phyloP scores from a whole-genome alignment of 768 basidiomycete species.

The Russula earlei region DNA sequence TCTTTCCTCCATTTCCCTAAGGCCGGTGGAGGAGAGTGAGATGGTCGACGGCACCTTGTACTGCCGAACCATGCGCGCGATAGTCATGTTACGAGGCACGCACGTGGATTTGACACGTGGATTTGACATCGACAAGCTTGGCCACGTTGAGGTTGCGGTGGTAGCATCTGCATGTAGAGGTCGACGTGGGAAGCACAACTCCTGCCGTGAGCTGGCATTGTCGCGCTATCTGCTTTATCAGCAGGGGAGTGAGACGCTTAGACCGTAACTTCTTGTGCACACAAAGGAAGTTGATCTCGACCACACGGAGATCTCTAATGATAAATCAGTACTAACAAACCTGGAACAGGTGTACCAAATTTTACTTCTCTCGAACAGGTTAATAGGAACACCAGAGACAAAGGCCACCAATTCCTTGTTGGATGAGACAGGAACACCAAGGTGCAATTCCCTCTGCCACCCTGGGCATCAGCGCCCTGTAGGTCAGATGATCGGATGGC shows the following conservation, averaged over 20 bases:
- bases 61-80: slow-evolving; percentile 79
- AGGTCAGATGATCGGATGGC: background rate
- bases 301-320: no score
- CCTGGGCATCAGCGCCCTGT: slow-evolving; percentile 93
- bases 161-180: slow-evolving; percentile 84
- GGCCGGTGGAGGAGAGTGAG: slow-evolving; percentile 39
- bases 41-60: slow-evolving; percentile 55
- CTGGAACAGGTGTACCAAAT: no score
- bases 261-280: slow-evolving; percentile 96
- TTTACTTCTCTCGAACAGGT: slow-evolving; percentile 19
- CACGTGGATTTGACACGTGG: no score
- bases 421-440: slow-evolving; percentile 85
- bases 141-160: slow-evolving; percentile 87
- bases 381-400: slow-evolving; percentile 32
- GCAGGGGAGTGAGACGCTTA: slow-evolving; percentile 87
- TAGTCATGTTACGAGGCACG: slow-evolving; percentile 78
- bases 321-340: no score
- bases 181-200: slow-evolving; percentile 86
- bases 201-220: slow-evolving; percentile 37
- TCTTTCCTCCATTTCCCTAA: slow-evolving; percentile 80
- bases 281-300: slow-evolving; percentile 43
- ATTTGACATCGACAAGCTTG: slow-evolving; percentile 81
- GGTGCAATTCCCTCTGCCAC: slow-evolving; percentile 89
- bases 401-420: slow-evolving; percentile 94
- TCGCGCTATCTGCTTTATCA: slow-evolving; percentile 96